These are phyloP conservation scores for Heliamphora pulchella DNA, from an alignment of 179 eudicot species.

Conservation along the genomic window DNA sequence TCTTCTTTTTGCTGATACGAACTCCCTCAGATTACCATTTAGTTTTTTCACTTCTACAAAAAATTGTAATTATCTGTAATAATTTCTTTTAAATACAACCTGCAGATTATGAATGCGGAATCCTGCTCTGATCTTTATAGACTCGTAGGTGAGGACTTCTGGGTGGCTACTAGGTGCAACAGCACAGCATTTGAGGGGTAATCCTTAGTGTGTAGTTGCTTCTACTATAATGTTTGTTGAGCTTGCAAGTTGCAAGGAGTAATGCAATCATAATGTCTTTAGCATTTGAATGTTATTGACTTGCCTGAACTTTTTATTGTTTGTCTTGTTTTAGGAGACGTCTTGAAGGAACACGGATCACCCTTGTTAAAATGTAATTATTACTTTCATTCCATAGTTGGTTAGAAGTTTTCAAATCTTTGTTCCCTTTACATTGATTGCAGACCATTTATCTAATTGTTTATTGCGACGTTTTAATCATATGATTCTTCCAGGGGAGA, in stretches of 20 bases:
- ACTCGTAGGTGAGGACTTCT: conserved; percentile 82
- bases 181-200: conserved; percentile 86
- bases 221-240: background rate
- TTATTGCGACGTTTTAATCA: conserved; percentile 11
- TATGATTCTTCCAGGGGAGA: conserved; percentile 50
- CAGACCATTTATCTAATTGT: conserved; percentile 17
- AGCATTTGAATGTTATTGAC: conserved; percentile 15
- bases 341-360: conserved; percentile 94
- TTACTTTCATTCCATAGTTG: conserved; percentile 10
- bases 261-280: background rate
- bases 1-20: background rate
- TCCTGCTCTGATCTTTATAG: conserved; percentile 81
- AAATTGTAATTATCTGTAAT: background rate
- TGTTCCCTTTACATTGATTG: conserved; percentile 3
- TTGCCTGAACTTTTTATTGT: conserved; percentile 18
- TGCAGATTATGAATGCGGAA: conserved; percentile 67
- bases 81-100: conserved; percentile 1
- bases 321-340: conserved; percentile 52
- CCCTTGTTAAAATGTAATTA: conserved; percentile 59
- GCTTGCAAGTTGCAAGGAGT: background rate
- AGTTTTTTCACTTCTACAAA: background rate
- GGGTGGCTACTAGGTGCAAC: conserved; percentile 88
- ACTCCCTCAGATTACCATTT: background rate
- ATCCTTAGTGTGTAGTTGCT: background rate
- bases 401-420: background rate